Base-by-base conservation (phyloP, 768 basidiomycete species). In the Exidia glandulosa region DNA sequence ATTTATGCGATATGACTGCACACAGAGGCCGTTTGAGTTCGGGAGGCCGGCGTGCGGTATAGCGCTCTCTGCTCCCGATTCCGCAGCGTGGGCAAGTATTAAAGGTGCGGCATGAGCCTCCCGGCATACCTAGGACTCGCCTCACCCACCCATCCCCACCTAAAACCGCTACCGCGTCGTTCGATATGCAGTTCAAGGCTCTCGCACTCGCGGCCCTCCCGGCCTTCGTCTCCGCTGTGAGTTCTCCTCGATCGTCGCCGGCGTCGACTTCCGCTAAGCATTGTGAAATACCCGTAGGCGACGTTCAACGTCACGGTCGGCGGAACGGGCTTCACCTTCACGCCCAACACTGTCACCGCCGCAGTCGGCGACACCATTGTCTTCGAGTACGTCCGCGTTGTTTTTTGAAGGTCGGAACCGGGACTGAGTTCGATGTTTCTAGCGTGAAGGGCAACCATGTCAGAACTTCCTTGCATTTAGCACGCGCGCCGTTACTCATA, bases 321-420 rank as follows among this genome's bases (percentile, higher is more conserved):
- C 16, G 72, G 70, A 4, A 59, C 41, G 6, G 41, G 65, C 14
- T 76, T 80, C 63, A 60, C 69, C 12, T 83, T 77, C 72, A 70
- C 64, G 60, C 82, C 81, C 2, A 31, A 65, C 52, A 79, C 79
- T 63, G 63, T 83, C 63, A 76, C 69, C 16, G 81, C 82, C 0
- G 23, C 74, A 4, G 76, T 78, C 23, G 78, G 78, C n/a, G 78
- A 79, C n/a, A 60, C 70, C 3, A 76, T 83, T 32, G 80, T 78
- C 2, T 83, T 83, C 71, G 78, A 69, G 65, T 80, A 45, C 41
- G 41, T 23, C 34, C 16, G 34, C 7, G 34, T 36, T 16, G 34
- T 16, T 7, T 36, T 16, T 7, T 16, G 34, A 16, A 16, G 16
- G 16, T 7, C 34, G 34, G 41, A 12, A 45, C 16, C 41, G 16